Evolutionary conservation across 345 rosid genomes (phyloP).

Genomic region (Eucalyptus curtisii): DNA sequence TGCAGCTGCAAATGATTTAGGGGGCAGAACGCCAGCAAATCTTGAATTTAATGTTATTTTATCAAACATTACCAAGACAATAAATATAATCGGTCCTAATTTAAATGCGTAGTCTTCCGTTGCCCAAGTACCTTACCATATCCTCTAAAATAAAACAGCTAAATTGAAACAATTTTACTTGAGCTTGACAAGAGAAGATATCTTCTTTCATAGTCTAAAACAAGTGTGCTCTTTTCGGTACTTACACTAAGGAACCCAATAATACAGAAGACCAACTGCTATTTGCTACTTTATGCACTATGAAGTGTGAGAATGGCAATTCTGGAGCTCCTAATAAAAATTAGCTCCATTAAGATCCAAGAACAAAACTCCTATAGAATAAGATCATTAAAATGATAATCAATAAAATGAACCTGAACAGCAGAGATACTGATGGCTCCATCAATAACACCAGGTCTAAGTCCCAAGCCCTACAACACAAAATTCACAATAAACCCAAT

Average conservation of each 20-base stretch:
- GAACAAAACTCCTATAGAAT: not conserved
- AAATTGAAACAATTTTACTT: not conserved
- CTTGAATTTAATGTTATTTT: not conserved
- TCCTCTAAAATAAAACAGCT: not conserved
- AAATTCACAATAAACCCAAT: not conserved
- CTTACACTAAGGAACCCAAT: not conserved
- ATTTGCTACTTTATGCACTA: not conserved
- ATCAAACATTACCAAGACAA: not conserved
- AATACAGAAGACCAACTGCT: not conserved
- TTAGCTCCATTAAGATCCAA: not conserved
- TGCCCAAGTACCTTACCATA: not conserved
- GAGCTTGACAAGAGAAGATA: not conserved
- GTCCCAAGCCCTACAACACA: conserved; percentile 62
- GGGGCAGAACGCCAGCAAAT: not conserved
- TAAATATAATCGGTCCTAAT: fast-evolving
- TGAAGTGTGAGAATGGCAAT: not conserved
- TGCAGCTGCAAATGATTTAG: not conserved
- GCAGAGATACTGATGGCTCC: conserved; percentile 98
- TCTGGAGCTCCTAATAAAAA: not conserved
- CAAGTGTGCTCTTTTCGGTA: not conserved
- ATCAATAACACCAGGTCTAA: conserved; percentile 79
- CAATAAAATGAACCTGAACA: conserved; percentile 50
- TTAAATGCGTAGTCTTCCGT: not conserved
- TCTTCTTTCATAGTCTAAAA: not conserved
- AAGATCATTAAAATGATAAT: not conserved